Evolutionary conservation across 1,139 yeast species (phyloP), one percentile per base, ranked within the genome.

Genomic region (Nakaseomyces delphensis): DNA sequence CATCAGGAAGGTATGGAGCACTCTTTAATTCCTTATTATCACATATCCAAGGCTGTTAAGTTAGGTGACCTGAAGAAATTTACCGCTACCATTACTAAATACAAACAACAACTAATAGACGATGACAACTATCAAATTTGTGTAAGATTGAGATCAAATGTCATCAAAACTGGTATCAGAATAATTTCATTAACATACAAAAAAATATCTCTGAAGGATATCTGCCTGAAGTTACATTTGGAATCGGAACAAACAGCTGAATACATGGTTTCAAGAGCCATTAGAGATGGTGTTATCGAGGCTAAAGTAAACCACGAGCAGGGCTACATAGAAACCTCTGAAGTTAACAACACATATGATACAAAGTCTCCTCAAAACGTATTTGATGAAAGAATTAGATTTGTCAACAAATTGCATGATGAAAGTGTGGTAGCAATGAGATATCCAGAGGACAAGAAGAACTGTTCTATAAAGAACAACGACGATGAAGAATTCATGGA

Each of bases 201-300:
- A 45, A 83, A 79, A 61, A 91, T 93, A 47, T 84, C 96, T 3
- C 73, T 93, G 57, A 84, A 83, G 65, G 98, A 93, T 60, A 76
- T 77, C 42, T 93, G 98, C 65, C 76, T 91, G 57, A 85, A 91
- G 60, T 75, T 93, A 57, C 91, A 84, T 53, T 74, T 93, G 52
- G 98, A 91, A 56, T 80, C 91, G 32, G 99, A 93, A 67, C 91
- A 91, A 60, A 81, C 89, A 54, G 95, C 96, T 1, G 99, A 93
- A 67, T 93, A 91, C 62, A 89, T 91, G 61, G 96, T 91, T 28
- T 85, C 96, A 31, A 91, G 93, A 67, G 94, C 97, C 28, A 91
- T 93, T 48, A 79, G 96, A 58, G 99, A 93, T 63, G 96, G 96
- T 44, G 98, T 93, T 42, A 86, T 93, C 62, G 98, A 91, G 58